Evolutionary conservation across 441 rosid species (phyloP).

Genomic region (Croton setiger): DNA sequence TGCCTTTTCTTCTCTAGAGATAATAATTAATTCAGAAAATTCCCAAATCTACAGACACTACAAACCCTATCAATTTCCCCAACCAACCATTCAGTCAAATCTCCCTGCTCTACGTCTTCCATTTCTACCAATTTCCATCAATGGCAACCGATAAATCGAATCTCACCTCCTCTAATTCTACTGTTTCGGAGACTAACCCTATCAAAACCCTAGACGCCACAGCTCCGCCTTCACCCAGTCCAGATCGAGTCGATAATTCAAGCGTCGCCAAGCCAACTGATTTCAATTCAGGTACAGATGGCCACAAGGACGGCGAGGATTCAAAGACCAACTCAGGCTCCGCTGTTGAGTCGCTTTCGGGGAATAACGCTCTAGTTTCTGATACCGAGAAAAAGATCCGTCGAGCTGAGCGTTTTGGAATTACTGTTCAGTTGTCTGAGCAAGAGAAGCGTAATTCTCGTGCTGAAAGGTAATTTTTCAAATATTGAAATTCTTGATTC

Average conservation of each 20-base stretch:
- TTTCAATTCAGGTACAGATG: constrained; percentile 7
- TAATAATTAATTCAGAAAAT: too few species aligned
- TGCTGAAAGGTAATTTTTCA: constrained; percentile 59
- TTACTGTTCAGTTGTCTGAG: constrained; percentile 70
- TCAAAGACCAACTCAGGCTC: constrained; percentile 29
- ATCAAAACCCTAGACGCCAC: constrained; percentile 19
- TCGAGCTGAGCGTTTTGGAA: constrained; percentile 91
- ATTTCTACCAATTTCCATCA: background rate
- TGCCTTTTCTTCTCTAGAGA: background rate
- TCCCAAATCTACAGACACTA: background rate
- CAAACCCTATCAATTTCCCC: background rate
- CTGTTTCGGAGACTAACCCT: constrained; percentile 29
- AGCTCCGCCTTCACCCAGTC: constrained; percentile 28
- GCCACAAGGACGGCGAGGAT: constrained; percentile 22
- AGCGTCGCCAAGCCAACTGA: constrained; percentile 16
- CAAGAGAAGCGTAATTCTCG: constrained; percentile 86
- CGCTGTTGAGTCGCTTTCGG: constrained; percentile 21
- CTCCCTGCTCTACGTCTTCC: background rate
- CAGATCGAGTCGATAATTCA: constrained; percentile 35
- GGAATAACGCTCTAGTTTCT: constrained; percentile 34
- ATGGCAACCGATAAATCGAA: constrained; percentile 44
- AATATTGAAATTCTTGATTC: background rate
- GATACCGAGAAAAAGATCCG: constrained; percentile 71
- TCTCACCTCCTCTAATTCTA: constrained; percentile 18
- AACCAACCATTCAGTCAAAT: background rate